These are phyloP conservation scores for Diplodia intermedia DNA, from an alignment of 2,329 filamentous ascomycete genomes.

Conservation along the genomic window DNA sequence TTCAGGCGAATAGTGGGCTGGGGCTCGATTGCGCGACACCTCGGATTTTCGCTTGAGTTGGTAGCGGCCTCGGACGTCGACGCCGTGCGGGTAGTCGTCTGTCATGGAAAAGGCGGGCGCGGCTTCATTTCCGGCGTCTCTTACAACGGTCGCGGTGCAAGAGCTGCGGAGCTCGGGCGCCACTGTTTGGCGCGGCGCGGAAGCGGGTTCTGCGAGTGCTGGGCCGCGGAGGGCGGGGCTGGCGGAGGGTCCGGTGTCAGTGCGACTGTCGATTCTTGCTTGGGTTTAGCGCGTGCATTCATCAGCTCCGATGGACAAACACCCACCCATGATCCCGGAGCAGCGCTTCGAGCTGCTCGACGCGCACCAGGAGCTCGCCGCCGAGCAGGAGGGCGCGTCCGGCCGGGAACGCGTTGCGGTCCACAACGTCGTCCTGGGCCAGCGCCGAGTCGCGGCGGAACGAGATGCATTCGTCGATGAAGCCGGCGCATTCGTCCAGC, in stretches of 20 bases:
- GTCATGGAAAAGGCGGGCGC: background rate
- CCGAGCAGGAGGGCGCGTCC: slow-evolving; percentile 10
- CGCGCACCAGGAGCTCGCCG: slow-evolving; percentile 14
- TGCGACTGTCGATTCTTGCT: slow-evolving; percentile 10
- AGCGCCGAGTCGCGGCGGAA: slow-evolving; percentile 20
- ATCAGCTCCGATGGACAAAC: background rate
- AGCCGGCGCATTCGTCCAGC: slow-evolving; percentile 20
- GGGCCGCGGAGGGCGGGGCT: background rate
- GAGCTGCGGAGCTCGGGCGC: background rate
- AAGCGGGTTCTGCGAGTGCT: background rate
- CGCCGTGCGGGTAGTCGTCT: background rate
- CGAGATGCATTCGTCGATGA: slow-evolving; percentile 19
- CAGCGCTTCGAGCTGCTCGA: slow-evolving; percentile 3
- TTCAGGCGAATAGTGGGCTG: background rate
- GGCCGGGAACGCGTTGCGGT: slow-evolving; percentile 21
- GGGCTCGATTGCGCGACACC: background rate
- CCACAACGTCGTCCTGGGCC: background rate
- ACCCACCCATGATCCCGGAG: slow-evolving; percentile 8
- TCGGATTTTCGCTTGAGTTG: slow-evolving; percentile 1
- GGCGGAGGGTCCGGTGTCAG: background rate
- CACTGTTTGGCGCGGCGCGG: background rate
- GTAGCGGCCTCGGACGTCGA: slow-evolving; percentile 3
- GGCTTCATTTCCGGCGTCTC: background rate
- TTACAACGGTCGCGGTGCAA: background rate
- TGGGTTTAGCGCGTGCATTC: background rate